phyloP scores from a whole-genome alignment of 1,139 yeast genomes.

The Protomyces inouyei region DNA sequence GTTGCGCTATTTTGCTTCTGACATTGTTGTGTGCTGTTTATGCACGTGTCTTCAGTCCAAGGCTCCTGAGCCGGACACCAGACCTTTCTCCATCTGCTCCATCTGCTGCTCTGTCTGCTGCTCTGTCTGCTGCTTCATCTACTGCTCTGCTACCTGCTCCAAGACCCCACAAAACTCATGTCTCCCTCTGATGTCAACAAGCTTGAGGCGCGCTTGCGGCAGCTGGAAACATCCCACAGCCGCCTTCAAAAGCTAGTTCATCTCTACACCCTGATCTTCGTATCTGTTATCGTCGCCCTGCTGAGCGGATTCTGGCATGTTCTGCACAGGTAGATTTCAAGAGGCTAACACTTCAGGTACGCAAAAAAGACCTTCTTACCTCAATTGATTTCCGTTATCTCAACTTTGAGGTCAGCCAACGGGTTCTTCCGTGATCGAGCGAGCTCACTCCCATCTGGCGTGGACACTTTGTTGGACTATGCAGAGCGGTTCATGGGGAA shows the following conservation, averaged over 20 bases:
- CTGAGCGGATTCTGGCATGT: conserved; percentile 11
- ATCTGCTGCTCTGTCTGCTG: neutral
- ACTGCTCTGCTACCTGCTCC: neutral
- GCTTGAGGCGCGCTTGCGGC: conserved; percentile 9
- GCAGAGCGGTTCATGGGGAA: conserved; percentile 9
- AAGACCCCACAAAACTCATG: neutral
- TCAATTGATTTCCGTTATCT: conserved; percentile 9
- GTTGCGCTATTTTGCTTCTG: too few relatives aligned
- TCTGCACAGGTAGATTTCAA: neutral
- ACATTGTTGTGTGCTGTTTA: too few relatives aligned
- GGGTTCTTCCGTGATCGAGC: conserved; percentile 20
- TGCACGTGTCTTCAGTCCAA: too few relatives aligned
- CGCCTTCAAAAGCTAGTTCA: conserved; percentile 13
- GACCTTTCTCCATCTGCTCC: neutral
- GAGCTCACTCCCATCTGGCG: conserved; percentile 1
- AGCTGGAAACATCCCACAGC: conserved; percentile 15
- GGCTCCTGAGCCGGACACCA: too few relatives aligned
- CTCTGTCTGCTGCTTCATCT: neutral
- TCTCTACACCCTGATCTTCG: conserved; percentile 13
- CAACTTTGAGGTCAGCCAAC: conserved; percentile 9
- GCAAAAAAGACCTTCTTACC: conserved; percentile 18
- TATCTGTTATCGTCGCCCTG: conserved; percentile 3
- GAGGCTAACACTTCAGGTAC: conserved; percentile 3
- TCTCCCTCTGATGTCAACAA: conserved; percentile 2
- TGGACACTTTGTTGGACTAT: conserved; percentile 9